Base-by-base conservation (phyloP, 805 yeast genomes). In the Tanozyma kutaoensis region DNA sequence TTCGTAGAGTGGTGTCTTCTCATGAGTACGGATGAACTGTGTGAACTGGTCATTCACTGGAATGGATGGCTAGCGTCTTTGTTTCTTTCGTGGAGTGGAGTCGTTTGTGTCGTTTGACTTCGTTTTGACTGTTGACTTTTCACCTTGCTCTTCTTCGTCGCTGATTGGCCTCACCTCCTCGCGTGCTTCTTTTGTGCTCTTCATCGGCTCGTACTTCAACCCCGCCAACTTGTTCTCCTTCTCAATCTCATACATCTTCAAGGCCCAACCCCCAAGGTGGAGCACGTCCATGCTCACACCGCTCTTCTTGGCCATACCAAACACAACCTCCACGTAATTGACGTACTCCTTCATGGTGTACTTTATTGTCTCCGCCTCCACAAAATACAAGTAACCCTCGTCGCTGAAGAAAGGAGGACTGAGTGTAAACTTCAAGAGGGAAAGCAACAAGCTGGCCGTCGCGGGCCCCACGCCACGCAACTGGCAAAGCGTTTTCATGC, bases 391-490 rank as follows among this genome's bases (percentile, higher is more conserved):
- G 32, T 53, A 64, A n/a, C 60, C 48, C 39, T 64, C 70, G 32
- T 65, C 72, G 24, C 69, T 61, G 42, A 62, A 62, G 34, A 62
- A 65, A 1, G 70, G 70, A 1, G 65, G 63, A 2, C 56, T 45
- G 16, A 40, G 34, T 15, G 48, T 33, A 15, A 42, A 32, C 22
- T 21, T n/a, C 18, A 45, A 25, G 12, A 63, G 34, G 1, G 69
- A 62, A 22, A 59, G 34, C 0, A 65, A 38, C 28, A 65, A 45
- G 23, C 67, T 58, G 3, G 61, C 66, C 5, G 69, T 64, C 5
- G 72, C 72, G 1, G 69, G 69, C 0, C 72, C 72, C 4, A 65
- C 66, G 0, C 70, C 72, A 24, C 45, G 45, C 22, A 65, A 43
- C 22, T 46, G 48, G 31, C 62, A 54, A 4, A 56, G 27, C 15